Conservation (phyloP, 2,329 filamentous ascomycete genomes). For the Colletotrichum cereale region DNA sequence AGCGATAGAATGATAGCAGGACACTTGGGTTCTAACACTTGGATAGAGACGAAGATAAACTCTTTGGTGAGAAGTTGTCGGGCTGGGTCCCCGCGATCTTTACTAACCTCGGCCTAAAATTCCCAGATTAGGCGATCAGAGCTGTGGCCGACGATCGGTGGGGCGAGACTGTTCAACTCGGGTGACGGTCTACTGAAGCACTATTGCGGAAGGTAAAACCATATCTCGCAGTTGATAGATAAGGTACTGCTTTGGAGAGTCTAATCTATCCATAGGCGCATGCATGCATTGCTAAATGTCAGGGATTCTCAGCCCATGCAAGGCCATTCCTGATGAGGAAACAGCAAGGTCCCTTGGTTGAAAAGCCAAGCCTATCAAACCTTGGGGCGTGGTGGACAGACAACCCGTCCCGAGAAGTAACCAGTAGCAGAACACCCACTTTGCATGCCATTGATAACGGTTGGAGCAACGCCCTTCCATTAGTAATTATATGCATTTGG, state of each 20-base stretch:
- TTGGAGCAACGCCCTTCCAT: neutral
- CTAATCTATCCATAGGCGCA: neutral
- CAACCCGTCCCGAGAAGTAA: neutral
- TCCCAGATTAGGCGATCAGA: conserved; percentile 4
- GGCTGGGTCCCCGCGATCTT: neutral
- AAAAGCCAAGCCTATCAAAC: neutral
- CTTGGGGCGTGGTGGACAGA: neutral
- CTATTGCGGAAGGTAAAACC: neutral
- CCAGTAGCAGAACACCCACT: neutral
- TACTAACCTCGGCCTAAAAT: neutral
- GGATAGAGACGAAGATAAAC: neutral
- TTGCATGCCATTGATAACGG: neutral
- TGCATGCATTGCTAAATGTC: neutral
- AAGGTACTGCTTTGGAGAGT: neutral
- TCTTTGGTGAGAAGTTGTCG: neutral
- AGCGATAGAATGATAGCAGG: no score
- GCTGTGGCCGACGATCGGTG: neutral
- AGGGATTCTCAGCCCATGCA: neutral
- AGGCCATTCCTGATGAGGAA: neutral
- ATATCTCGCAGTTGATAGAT: neutral
- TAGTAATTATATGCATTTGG: conserved; percentile 20
- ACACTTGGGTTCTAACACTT: neutral
- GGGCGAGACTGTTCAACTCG: neutral
- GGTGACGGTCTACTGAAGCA: neutral
- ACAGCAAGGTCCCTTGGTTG: neutral